Conservation (phyloP, 139 green algal genomes). For the Chlamydomonas sphaeroides region DNA sequence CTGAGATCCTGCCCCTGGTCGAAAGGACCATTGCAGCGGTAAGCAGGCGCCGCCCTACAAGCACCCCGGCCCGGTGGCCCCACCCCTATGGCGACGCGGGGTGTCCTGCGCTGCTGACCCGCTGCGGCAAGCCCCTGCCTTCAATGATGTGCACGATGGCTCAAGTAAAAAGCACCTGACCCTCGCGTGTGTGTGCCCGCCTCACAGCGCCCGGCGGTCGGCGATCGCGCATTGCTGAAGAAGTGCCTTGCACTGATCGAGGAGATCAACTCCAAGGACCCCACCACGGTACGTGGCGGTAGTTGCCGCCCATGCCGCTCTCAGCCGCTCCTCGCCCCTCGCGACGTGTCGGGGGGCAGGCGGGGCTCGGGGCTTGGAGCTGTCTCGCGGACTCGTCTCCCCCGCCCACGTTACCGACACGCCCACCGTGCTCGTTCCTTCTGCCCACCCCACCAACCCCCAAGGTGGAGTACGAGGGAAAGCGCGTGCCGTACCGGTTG, state of each 20-base stretch:
- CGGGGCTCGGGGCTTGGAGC: too few relatives aligned
- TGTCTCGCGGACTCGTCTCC: too few relatives aligned
- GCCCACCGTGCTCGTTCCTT: too few relatives aligned
- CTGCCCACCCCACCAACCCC: too few relatives aligned
- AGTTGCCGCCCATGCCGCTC: too few relatives aligned
- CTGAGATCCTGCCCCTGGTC: slow-evolving; percentile 51
- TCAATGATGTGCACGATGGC: background rate
- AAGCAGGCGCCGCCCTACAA: too few relatives aligned
- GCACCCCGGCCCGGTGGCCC: too few relatives aligned
- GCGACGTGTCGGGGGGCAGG: too few relatives aligned
- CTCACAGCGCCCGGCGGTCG: slow-evolving; percentile 16
- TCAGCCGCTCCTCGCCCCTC: too few relatives aligned
- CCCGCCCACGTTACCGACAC: too few relatives aligned
- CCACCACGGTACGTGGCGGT: slow-evolving; percentile 3
- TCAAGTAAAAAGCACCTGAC: too few relatives aligned
- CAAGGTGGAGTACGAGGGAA: slow-evolving; percentile 38
- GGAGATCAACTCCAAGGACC: slow-evolving; percentile 47
- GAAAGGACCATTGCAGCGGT: slow-evolving; percentile 40
- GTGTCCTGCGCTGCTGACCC: background rate
- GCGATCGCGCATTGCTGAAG: slow-evolving; percentile 23
- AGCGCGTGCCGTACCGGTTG: slow-evolving; percentile 37
- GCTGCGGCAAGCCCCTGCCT: background rate
- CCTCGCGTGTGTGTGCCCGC: background rate
- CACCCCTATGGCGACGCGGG: too few relatives aligned
- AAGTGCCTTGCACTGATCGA: slow-evolving; percentile 42